These are phyloP conservation scores for Aspergillus affinis DNA, from an alignment of 495 filamentous ascomycete genomes.

Conservation along the genomic window DNA sequence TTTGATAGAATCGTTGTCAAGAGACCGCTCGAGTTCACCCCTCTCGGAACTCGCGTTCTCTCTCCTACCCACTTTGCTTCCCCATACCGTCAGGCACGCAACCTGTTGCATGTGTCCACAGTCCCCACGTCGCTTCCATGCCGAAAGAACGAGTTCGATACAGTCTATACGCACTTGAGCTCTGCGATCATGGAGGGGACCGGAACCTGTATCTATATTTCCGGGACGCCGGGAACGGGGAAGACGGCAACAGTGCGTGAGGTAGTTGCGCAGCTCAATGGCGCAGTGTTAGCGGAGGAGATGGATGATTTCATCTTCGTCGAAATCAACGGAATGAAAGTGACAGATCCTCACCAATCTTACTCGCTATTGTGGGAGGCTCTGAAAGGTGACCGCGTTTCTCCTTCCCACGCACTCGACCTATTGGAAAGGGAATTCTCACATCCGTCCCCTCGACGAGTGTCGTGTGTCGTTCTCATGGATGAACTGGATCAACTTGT, in stretches of 20 bases:
- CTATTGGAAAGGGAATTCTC: conserved; percentile 90
- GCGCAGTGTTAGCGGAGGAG: conserved; percentile 81
- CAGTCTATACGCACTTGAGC: conserved; percentile 90
- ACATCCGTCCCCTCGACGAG: conserved; percentile 80
- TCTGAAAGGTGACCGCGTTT: conserved; percentile 87
- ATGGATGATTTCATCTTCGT: conserved; percentile 99
- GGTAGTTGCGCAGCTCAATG: conserved; percentile 85
- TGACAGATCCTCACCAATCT: conserved; percentile 95
- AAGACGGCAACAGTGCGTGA: conserved; percentile 98
- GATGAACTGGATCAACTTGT: conserved; percentile 98
- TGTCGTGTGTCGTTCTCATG: conserved; percentile 98
- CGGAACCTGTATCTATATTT: conserved; percentile 97
- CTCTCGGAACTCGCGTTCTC: conserved; percentile 82
- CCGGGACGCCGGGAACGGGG: conserved; percentile 97
- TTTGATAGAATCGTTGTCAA: conserved; percentile 69
- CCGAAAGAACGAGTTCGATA: conserved; percentile 85
- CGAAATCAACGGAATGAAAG: conserved; percentile 99
- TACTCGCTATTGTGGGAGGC: conserved; percentile 97
- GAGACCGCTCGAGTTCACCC: conserved; percentile 92
- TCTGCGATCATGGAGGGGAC: conserved; percentile 91
- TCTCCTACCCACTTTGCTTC: conserved; percentile 74
- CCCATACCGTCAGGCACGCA: conserved; percentile 88
- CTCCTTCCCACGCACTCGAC: conserved; percentile 85
- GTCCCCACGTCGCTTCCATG: conserved; percentile 89
- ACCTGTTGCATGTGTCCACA: conserved; percentile 86